Evolutionary conservation across 495 filamentous ascomycete species (phyloP).

Genomic region (Neurospora intermedia): DNA sequence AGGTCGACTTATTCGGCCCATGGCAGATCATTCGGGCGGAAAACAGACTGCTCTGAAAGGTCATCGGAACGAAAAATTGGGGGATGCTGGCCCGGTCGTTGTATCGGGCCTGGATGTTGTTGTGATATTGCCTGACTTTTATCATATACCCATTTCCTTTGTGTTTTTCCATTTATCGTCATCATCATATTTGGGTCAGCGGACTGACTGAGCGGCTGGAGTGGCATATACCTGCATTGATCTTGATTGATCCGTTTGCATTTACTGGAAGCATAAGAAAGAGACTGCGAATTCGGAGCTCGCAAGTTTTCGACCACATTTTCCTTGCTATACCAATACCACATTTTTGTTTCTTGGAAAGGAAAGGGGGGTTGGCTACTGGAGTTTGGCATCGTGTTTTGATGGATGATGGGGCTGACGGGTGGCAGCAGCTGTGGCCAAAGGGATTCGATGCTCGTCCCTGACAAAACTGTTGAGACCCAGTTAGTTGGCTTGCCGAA

Average conservation of each 20-base stretch:
- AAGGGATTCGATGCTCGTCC: background rate
- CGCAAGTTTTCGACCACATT: background rate
- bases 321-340: background rate
- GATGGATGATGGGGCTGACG: background rate
- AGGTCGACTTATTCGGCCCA: constrained; percentile 24
- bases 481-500: too few species aligned
- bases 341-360: background rate
- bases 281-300: background rate
- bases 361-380: background rate
- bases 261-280: background rate
- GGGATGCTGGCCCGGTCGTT: background rate
- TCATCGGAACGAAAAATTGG: background rate
- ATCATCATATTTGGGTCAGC: background rate
- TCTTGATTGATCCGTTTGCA: background rate
- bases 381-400: background rate
- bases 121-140: background rate
- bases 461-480: too few species aligned
- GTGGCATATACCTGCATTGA: background rate
- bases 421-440: background rate
- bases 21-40: constrained; percentile 27
- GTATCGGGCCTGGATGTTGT: background rate
- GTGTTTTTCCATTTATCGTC: background rate
- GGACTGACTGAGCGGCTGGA: background rate
- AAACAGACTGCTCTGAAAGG: constrained; percentile 20
- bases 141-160: background rate